Base-by-base conservation (phyloP, 179 eudicot genomes). In the Beta lomatogona region DNA sequence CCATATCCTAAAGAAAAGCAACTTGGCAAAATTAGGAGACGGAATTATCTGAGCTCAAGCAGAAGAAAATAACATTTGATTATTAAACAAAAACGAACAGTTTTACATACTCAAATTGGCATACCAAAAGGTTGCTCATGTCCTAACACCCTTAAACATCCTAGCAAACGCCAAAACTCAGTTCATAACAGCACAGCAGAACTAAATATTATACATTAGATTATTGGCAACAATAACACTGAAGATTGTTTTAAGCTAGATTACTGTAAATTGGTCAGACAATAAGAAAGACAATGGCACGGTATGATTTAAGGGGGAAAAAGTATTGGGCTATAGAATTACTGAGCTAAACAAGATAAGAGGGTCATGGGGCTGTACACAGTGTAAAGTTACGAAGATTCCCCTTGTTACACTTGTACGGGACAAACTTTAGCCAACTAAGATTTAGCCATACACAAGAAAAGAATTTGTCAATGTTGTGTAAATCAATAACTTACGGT, bases 1-100 rank as follows among this genome's bases (percentile, higher is more conserved):
- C 84, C 80, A 68, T 68, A 48, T 74, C 86, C 93, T 93, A 80
- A 55, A 71, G 55, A 63, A 60, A 60, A 50, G 9, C 25, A 54
- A 44, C 9, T 63, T 36, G 6, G 13, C 25, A 77, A 46, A 57
- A 73, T 76, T 54, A 71, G 16, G 59, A 28, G 31, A 28, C 60
- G 22, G 77, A 11, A 15, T 21, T 48, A 68, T 21, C 15, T 45
- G 28, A 21, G 66, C 16, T 45, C 44, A 19, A 25, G 57, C 46
- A 71, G 1, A 72, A 45, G 21, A 9, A 36, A 21, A 44, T 18
- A 21, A 44, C 67, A 58, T 48, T 48, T 48, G 8, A 48, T 48
- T 48, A 48, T 48, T 48, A 48, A 6, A 48, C 4, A 48, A 7
- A 48, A 7, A 36, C 4, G 41, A 36, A 36, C 41, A 36, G 41